phyloP scores from a whole-genome alignment of 257 asterid species.

The Datura wrightii region DNA sequence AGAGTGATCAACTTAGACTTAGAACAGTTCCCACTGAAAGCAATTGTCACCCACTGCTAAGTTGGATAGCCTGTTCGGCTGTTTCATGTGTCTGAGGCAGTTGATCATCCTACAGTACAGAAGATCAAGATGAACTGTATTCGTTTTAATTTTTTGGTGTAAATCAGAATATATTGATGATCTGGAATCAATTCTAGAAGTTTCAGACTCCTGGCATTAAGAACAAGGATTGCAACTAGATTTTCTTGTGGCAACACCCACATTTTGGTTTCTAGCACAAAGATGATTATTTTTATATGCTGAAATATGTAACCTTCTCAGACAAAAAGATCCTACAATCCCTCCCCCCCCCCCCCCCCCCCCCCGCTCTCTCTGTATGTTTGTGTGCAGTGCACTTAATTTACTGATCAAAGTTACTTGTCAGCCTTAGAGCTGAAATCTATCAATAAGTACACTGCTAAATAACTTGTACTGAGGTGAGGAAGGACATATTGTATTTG shows the following conservation, averaged over 20 bases:
- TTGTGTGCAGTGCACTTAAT: neutral
- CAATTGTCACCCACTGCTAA: neutral
- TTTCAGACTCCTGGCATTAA: neutral
- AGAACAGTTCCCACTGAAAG: neutral
- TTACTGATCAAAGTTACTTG: neutral
- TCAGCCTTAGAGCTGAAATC: neutral
- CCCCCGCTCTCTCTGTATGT: neutral
- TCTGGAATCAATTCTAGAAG: neutral
- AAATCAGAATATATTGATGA: neutral
- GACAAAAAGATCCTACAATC: neutral
- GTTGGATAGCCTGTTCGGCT: neutral
- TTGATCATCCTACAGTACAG: neutral
- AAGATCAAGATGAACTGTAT: neutral
- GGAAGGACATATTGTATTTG: neutral
- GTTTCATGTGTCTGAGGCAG: neutral
- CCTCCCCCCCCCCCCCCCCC: neutral
- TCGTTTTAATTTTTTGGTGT: neutral
- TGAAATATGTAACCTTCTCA: neutral
- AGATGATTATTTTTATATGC: neutral
- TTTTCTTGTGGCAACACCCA: slow-evolving; percentile 8
- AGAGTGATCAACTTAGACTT: no score
- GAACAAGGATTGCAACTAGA: neutral
- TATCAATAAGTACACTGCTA: neutral
- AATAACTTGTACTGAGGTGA: neutral
- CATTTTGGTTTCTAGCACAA: neutral